Evolutionary conservation across 2,329 filamentous ascomycete species (phyloP).

Genomic region (Apiospora koreana): DNA sequence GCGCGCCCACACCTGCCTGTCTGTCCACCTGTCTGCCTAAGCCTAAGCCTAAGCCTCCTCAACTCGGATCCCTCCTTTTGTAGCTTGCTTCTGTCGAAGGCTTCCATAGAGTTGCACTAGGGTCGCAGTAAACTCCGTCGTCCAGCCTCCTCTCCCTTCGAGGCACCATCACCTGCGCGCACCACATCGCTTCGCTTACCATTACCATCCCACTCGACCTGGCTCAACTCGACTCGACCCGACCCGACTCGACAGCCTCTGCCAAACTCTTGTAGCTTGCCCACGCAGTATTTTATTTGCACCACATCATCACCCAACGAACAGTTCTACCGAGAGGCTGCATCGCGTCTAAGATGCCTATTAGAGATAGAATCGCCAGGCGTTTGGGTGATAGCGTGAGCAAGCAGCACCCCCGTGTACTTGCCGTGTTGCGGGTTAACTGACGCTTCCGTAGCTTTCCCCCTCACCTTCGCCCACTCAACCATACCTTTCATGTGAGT

Average conservation of each 20-base stretch:
- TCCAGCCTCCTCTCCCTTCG: not conserved
- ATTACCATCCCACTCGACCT: not conserved
- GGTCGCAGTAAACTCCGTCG: not conserved
- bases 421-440: not conserved
- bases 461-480: constrained; percentile 38
- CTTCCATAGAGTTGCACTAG: not conserved
- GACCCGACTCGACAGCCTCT: not conserved
- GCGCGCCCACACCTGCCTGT: not conserved
- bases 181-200: not conserved
- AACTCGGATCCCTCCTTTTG: not conserved
- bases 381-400: constrained; percentile 36
- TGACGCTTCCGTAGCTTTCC: constrained; percentile 24
- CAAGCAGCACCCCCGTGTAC: constrained; percentile 18
- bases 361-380: constrained; percentile 32
- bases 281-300: not conserved
- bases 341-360: constrained; percentile 25
- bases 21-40: not conserved
- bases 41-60: not conserved
- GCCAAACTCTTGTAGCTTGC: not conserved
- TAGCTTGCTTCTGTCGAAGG: not conserved
- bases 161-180: no score
- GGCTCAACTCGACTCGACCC: no score
- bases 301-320: not conserved
- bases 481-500: constrained; percentile 49
- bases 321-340: not conserved